These are phyloP conservation scores for Neoarthrinium moseri DNA, from an alignment of 2,329 filamentous ascomycete genomes.

Conservation along the genomic window DNA sequence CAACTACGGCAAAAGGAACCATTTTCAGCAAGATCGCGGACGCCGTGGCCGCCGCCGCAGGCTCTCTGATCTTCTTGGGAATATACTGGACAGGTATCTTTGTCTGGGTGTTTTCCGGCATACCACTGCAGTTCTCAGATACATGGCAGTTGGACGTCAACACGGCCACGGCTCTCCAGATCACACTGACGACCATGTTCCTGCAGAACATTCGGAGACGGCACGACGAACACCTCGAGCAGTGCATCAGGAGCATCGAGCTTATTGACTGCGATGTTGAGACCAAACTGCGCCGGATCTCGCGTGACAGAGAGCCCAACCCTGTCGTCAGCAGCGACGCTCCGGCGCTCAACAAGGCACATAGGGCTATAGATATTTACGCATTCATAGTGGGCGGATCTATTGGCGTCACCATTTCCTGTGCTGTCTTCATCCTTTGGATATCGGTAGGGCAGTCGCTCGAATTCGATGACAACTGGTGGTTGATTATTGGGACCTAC, in stretches of 20 bases:
- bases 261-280: constrained; percentile 33
- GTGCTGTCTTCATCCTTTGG: constrained; percentile 35
- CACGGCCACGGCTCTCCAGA: constrained; percentile 39
- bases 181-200: constrained; percentile 38
- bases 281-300: constrained; percentile 30
- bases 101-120: constrained; percentile 32
- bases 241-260: constrained; percentile 30
- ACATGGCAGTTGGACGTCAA: constrained; percentile 41
- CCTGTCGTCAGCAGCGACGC: constrained; percentile 28
- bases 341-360: constrained; percentile 28
- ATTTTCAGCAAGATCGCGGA: constrained; percentile 28
- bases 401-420: constrained; percentile 35
- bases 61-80: constrained; percentile 27
- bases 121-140: constrained; percentile 26
- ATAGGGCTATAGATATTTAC: constrained; percentile 39
- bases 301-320: constrained; percentile 31
- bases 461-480: constrained; percentile 42
- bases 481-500: constrained; percentile 46
- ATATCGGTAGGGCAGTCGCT: constrained; percentile 35
- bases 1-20: constrained; percentile 26
- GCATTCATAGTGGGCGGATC: constrained; percentile 41
- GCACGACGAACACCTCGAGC: constrained; percentile 29
- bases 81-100: constrained; percentile 34
- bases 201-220: constrained; percentile 36
- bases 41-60: constrained; percentile 20